A percentile compares a stretch with the other conserved stretches of the same genome.
These are phyloP conservation scores for Tilletia indica DNA, from an alignment of 1,284 basidiomycete species.

Conservation along the genomic window DNA sequence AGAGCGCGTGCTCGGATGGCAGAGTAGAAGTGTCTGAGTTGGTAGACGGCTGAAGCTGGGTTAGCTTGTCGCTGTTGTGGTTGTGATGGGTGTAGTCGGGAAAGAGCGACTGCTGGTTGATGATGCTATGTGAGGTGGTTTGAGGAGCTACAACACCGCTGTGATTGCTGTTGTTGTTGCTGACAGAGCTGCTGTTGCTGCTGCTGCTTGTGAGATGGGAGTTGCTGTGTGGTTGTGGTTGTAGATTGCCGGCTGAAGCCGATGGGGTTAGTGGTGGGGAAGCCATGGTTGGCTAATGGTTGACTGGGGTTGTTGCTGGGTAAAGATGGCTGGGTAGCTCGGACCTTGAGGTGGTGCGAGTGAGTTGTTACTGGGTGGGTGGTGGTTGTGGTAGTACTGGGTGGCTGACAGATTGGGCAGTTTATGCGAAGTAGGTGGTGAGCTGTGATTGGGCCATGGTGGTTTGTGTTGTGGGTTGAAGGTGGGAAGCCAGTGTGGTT, in stretches of 20 bases:
- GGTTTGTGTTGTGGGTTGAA: no score
- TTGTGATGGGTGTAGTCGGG: slow-evolving; percentile 1
- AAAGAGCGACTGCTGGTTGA: neutral
- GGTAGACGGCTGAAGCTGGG: slow-evolving; percentile 8
- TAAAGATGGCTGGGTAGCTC: slow-evolving; percentile 7
- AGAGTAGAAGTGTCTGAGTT: slow-evolving; percentile 15
- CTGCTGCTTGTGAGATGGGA: no score
- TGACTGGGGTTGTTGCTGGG: neutral
- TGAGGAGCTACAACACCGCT: slow-evolving; percentile 3
- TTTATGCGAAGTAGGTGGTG: no score
- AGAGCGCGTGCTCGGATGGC: slow-evolving; percentile 13
- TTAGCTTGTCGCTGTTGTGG: neutral
- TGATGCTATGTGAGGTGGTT: slow-evolving; percentile 9
- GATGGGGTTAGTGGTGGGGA: neutral
- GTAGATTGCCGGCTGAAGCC: neutral
- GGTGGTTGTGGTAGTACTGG: neutral
- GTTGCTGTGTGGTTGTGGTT: slow-evolving; percentile 3
- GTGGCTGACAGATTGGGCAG: no score
- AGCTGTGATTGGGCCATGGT: no score
- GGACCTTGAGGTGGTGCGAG: slow-evolving; percentile 11
- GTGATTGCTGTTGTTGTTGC: neutral
- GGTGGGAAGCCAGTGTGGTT: no score
- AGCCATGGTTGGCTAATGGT: slow-evolving; percentile 8
- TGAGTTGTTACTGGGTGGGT: slow-evolving; percentile 1
- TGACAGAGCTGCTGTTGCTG: no score